Evolutionary conservation across 2,329 filamentous ascomycete species (phyloP), one percentile per base, ranked within the genome.

Genomic region (Penicillium sp.): DNA sequence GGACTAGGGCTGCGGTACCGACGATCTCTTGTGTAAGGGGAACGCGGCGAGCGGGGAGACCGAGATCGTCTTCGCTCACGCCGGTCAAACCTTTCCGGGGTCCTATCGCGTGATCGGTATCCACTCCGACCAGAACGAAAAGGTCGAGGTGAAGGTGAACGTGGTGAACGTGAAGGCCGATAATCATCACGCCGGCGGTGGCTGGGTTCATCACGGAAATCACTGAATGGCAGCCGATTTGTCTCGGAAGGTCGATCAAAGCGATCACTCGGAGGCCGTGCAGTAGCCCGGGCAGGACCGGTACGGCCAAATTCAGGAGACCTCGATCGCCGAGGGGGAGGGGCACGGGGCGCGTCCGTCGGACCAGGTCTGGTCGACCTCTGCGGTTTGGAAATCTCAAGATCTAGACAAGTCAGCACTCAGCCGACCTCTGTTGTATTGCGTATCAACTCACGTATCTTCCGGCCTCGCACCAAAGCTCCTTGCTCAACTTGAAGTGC

Each of bases 361-460:
- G 69, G 58, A 56, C 66, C 55, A 66, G 61, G 74, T 40, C 84
- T 84, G 42, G 82, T 86, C 59, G 85, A 88, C 60, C 88, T 89
- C 65, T 95, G 89, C 3, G 85, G 82, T 50, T 91, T 91, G 5
- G 90, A 95, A 31, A 95, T 81, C 65, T 96, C 90, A 16, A 96
- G 80, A 64, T 95, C 89, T 93, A 52, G 4, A 22, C 13, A 34
- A 34, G 14, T 34, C 31, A 34, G 31, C 16, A 5, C 16, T 10
- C 9, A 20, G 31, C 14, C 9, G 10, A 20, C 18, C 16, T 8
- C 11, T 5, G 16, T 34, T 18, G 14, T 1, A 6, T 32, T 14
- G 29, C 18, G n/a, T 22, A 13, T 36, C 13, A 14, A 74, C 89
- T 80, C 75, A 95, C 91, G 89, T 64, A 97, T 95, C 66, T 89